Percentiles rank a stretch among this genome's conserved stretches.
phyloP scores from a whole-genome alignment of 2,329 filamentous ascomycete genomes.

The Albophoma yamanashiensis region DNA sequence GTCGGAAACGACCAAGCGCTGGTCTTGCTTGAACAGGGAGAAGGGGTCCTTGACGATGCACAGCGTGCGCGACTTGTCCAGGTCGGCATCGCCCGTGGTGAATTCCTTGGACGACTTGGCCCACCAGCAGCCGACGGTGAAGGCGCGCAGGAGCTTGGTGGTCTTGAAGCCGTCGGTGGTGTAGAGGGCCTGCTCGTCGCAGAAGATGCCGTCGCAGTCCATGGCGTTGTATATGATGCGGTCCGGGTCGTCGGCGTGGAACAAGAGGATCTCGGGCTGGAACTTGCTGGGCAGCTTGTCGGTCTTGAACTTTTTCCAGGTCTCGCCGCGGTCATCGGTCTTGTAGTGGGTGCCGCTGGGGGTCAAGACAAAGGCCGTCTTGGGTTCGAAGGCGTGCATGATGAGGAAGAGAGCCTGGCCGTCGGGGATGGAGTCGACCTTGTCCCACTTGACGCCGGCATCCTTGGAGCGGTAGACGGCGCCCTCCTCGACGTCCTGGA shows the following conservation, averaged over 20 bases:
- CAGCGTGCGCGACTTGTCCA: conserved; percentile 61
- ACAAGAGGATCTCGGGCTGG: conserved; percentile 46
- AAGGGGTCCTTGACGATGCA: conserved; percentile 70
- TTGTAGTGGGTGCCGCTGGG: conserved; percentile 62
- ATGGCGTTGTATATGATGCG: conserved; percentile 78
- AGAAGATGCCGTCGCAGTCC: conserved; percentile 54
- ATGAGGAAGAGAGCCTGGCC: conserved; percentile 52
- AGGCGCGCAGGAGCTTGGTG: conserved; percentile 52
- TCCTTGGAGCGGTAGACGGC: conserved; percentile 70
- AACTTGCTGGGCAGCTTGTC: conserved; percentile 45
- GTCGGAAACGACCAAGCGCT: conserved; percentile 71
- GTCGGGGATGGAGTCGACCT: conserved; percentile 52
- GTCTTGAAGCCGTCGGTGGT: conserved; percentile 78
- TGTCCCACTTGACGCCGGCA: conserved; percentile 68
- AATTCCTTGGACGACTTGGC: conserved; percentile 70
- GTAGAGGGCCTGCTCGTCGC: conserved; percentile 56
- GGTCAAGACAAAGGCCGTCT: conserved; percentile 73
- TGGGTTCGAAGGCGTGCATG: conserved; percentile 69
- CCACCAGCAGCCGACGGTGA: conserved; percentile 75
- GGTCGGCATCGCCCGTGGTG: conserved; percentile 51
- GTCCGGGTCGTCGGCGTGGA: conserved; percentile 74
- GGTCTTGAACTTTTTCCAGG: conserved; percentile 66
- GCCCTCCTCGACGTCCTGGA: conserved; percentile 53
- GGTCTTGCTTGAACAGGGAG: conserved; percentile 60
- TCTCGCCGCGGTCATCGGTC: conserved; percentile 72